Evolutionary conservation across 192 early-diverging fungal genomes (phyloP), one percentile per base, ranked within the genome.

Genomic region (Gonapodya prolifera): DNA sequence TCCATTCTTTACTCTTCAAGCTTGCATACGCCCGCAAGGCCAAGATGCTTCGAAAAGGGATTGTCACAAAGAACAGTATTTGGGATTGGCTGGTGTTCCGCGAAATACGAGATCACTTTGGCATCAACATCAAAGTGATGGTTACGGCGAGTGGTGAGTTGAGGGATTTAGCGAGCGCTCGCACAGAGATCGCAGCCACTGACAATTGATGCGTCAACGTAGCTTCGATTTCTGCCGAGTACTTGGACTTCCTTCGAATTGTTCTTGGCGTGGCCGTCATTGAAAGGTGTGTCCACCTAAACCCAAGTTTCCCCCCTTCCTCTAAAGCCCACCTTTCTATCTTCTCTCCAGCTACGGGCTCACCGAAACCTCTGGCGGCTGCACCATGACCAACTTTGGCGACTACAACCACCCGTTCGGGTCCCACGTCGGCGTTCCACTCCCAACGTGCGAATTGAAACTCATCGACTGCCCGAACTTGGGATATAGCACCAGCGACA

Each of bases 1-100:
- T 61, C 45, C 45, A 61, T 61, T 8, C 45, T 23, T 23, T 8
- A 16, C 45, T 61, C 8, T 61, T 61, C 23, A 61, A 61, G 8
- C 23, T 16, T 61, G 45, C 45, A 23, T 61, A 61, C 45, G 45
- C 45, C 8, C 45, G 23, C 8, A 61, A 61, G 45, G 8, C 23
- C 8, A 61, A 61, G 8, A 8, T 61, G 8, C 45, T 61, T 23
- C 0, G 36, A 28, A 76, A 76, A 70, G 76, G 76, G 31, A 76
- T 70, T 2, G 1, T 76, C 0, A 76, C 76, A 2, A 61, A 61
- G 45, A 32, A 76, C 70, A 70, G 76, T 35, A 29, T 76, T 28
- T 76, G 76, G 76, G 76, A 76, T 76, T 30, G 61, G 30, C 0
- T 76, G 1, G 76, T 76, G 2, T 76, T 76, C 29, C 35, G 45